Evolutionary conservation across 2,329 filamentous ascomycete genomes (phyloP).

Genomic region (Gnomoniopsis smithogilvyi): DNA sequence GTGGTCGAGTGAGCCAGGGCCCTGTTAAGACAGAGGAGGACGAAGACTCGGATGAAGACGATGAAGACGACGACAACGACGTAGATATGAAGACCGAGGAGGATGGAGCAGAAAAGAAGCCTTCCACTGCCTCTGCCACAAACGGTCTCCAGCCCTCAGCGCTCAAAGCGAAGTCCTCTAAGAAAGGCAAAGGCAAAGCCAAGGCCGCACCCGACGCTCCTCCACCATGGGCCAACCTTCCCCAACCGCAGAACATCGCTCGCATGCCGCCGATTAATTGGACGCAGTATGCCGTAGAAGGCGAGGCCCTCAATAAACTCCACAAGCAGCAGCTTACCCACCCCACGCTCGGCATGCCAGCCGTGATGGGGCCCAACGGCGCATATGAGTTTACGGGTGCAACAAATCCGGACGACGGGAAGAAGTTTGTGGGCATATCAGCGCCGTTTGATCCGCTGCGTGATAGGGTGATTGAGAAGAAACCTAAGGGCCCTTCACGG

Average conservation of each 20-base stretch:
- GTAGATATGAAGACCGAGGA: conserved; percentile 20
- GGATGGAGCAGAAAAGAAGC: neutral
- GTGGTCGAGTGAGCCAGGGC: conserved; percentile 53
- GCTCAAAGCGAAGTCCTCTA: conserved; percentile 10
- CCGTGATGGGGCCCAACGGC: conserved; percentile 35
- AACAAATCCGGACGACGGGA: conserved; percentile 33
- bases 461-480: conserved; percentile 38
- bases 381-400: conserved; percentile 49
- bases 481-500: conserved; percentile 25
- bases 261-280: conserved; percentile 90
- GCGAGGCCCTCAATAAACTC: conserved; percentile 77
- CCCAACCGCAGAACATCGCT: conserved; percentile 76
- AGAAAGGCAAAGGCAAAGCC: conserved; percentile 13
- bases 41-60: conserved; percentile 23
- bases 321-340: conserved; percentile 74
- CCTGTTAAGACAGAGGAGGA: conserved; percentile 21
- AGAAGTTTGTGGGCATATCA: conserved; percentile 48
- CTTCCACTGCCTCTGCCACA: neutral
- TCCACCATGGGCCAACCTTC: conserved; percentile 60
- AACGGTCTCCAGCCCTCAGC: conserved; percentile 10
- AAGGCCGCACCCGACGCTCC: conserved; percentile 13
- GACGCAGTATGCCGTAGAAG: conserved; percentile 90
- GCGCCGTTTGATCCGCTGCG: conserved; percentile 53
- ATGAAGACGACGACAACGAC: conserved; percentile 29
- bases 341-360: conserved; percentile 57